Percentiles rank a stretch among this genome's conserved stretches.
These are phyloP conservation scores for Cucumis sativus DNA, from an alignment of 306 rosid species.

Conservation along the genomic window Cucumber_9930_V3 NC_026656.2:335501-336000, in stretches of 20 bases:
- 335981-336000: not conserved
- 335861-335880: not conserved
- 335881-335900: not conserved
- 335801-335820: not conserved
- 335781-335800: not conserved
- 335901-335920: slow-evolving; percentile 7
- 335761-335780: not conserved
- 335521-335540: not conserved
- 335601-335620: too few species aligned
- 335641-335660: not conserved
- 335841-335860: too few species aligned
- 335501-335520: not conserved
- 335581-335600: too few species aligned
- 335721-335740: not conserved
- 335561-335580: too few species aligned
- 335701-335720: not conserved
- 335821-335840: not conserved
- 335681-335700: not conserved
- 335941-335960: not conserved
- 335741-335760: not conserved
- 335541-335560: not conserved
- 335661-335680: not conserved
- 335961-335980: not conserved
- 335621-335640: not conserved
- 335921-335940: not conserved